Evolutionary conservation across 148 eudicot species (phyloP).

Genomic region (Fagopyrum tataricum): DNA sequence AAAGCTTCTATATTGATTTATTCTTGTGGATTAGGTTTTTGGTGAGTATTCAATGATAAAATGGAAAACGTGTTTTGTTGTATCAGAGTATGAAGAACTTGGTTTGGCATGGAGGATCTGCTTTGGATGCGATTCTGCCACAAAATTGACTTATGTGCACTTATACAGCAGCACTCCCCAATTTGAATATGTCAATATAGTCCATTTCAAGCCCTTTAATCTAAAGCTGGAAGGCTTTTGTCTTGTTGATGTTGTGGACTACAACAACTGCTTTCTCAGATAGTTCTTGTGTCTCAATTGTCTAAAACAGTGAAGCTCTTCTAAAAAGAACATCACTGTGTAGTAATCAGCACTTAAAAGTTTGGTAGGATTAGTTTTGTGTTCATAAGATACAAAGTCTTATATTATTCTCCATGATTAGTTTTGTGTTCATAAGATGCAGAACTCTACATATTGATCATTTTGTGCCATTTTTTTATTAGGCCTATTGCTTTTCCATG

Average conservation of each 20-base stretch:
- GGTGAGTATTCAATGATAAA: conserved; percentile 99
- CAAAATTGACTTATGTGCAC: not conserved
- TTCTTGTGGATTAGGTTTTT: conserved; percentile 49
- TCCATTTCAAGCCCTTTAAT: not conserved
- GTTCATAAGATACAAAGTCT: no score
- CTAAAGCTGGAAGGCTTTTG: not conserved
- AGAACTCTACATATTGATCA: not conserved
- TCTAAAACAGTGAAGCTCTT: no score
- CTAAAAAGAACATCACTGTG: no score
- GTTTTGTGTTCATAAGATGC: not conserved
- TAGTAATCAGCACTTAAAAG: not conserved
- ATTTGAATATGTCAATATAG: not conserved
- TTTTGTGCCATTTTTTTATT: not conserved
- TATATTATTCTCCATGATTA: no score
- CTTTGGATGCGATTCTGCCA: conserved; percentile 27
- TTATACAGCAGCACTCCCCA: not conserved
- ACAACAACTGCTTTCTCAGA: not conserved
- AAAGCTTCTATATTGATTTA: not conserved
- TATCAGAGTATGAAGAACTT: conserved; percentile 32
- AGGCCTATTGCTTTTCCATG: not conserved
- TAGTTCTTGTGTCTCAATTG: not conserved
- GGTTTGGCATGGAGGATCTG: conserved; percentile 55
- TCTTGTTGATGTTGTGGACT: not conserved
- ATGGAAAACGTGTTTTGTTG: no score
- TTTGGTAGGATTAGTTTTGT: not conserved